Evolutionary conservation across 1,284 basidiomycete species (phyloP).

Genomic region (Naganishia cerealis): DNA sequence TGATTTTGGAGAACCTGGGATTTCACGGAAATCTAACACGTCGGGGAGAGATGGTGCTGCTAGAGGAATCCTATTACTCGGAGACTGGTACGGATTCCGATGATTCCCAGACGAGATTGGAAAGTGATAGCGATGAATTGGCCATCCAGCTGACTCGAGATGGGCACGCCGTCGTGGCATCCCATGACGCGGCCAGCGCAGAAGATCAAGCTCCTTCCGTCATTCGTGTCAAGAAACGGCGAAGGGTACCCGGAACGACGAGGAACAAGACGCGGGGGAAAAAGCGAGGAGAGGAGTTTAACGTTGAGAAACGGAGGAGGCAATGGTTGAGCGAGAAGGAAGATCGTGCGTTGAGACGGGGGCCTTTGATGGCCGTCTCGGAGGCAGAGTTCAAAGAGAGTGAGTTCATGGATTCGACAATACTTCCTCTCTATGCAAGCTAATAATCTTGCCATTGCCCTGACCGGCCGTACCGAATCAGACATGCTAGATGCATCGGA

Average conservation of each 20-base stretch:
- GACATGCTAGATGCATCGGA: slow-evolving; percentile 15
- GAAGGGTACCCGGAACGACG: not conserved
- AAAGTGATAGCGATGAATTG: slow-evolving; percentile 4
- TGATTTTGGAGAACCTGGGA: slow-evolving; percentile 18
- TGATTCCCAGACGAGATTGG: not conserved
- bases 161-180: too few species aligned
- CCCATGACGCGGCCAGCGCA: not conserved
- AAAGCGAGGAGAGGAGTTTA: not conserved
- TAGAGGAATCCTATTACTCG: not conserved
- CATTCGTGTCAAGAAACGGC: slow-evolving; percentile 1
- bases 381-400: slow-evolving; percentile 7
- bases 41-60: not conserved
- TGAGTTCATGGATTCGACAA: not conserved
- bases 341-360: slow-evolving; percentile 14
- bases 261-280: not conserved
- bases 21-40: slow-evolving; percentile 15
- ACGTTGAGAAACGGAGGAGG: slow-evolving; percentile 23
- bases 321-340: slow-evolving; percentile 24
- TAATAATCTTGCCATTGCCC: not conserved
- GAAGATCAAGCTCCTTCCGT: not conserved
- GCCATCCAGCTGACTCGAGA: not conserved
- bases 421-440: not conserved
- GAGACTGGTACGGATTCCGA: not conserved
- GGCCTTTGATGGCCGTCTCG: slow-evolving; percentile 14
- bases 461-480: not conserved